These are phyloP conservation scores for Mariannaea sp. DNA, from an alignment of 2,329 filamentous ascomycete species.

Conservation along the genomic window DNA sequence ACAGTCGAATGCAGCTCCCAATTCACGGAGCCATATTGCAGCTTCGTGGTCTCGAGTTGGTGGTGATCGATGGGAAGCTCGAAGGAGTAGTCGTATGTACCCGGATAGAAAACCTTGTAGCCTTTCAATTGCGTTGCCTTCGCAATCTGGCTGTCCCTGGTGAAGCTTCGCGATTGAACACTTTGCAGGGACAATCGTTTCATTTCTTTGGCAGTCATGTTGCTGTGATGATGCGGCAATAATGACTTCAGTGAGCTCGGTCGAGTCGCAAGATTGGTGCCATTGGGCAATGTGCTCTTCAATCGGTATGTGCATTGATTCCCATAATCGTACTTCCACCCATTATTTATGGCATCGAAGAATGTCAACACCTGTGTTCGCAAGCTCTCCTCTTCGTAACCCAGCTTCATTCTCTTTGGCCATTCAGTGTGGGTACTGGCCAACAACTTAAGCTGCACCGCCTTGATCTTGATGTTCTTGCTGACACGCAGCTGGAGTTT, in stretches of 20 bases:
- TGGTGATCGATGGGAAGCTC: constrained; percentile 89
- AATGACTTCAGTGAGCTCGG: constrained; percentile 28
- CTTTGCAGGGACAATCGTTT: constrained; percentile 77
- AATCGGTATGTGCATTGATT: constrained; percentile 63
- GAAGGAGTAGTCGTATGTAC: constrained; percentile 70
- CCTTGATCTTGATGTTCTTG: constrained; percentile 92
- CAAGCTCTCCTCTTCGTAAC: constrained; percentile 82
- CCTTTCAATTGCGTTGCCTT: constrained; percentile 68
- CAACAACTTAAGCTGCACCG: constrained; percentile 82
- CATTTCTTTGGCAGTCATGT: constrained; percentile 52
- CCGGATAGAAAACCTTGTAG: constrained; percentile 84
- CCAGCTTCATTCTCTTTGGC: constrained; percentile 90
- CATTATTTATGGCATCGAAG: constrained; percentile 76
- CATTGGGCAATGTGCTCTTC: constrained; percentile 45
- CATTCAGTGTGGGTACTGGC: constrained; percentile 90
- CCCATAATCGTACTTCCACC: constrained; percentile 65
- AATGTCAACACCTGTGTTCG: constrained; percentile 90
- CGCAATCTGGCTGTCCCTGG: constrained; percentile 71
- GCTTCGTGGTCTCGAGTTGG: constrained; percentile 84
- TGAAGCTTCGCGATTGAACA: constrained; percentile 83
- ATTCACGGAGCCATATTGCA: constrained; percentile 83
- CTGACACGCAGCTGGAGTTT: constrained; percentile 80
- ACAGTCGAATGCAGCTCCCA: constrained; percentile 87
- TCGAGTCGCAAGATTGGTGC: constrained; percentile 38
- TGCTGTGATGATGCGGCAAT: constrained; percentile 31